A percentile compares a stretch with the other conserved stretches of the same genome.
These are phyloP conservation scores for Penicillium roqueforti DNA, from an alignment of 495 filamentous ascomycete species.

Conservation along the genomic window DNA sequence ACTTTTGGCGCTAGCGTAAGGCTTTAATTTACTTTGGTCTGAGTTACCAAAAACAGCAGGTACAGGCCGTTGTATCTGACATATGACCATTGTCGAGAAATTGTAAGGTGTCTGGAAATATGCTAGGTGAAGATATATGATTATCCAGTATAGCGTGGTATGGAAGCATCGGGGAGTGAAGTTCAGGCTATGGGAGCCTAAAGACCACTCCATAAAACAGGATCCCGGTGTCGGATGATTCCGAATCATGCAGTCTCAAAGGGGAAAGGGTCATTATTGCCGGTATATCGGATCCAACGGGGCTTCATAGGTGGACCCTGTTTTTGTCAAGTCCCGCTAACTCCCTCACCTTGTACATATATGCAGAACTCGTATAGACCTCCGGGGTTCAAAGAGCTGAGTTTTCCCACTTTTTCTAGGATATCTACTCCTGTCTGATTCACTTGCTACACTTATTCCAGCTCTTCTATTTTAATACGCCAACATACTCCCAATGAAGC, in stretches of 20 bases:
- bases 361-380: neutral
- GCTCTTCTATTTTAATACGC: neutral
- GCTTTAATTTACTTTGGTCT: neutral
- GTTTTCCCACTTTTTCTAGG: neutral
- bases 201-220: neutral
- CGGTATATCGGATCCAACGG: neutral
- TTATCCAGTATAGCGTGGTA: neutral
- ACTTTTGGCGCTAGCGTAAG: neutral
- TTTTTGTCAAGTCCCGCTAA: neutral
- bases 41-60: neutral
- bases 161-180: neutral
- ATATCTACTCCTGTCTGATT: neutral
- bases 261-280: neutral
- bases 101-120: too few species aligned
- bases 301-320: neutral
- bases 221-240: neutral
- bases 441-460: neutral
- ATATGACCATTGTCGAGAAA: neutral
- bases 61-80: neutral
- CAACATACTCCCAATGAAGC: slow-evolving; percentile 19
- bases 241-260: neutral
- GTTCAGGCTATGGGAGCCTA: neutral
- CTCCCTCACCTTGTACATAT: neutral
- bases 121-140: neutral
- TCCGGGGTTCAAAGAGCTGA: neutral